A percentile compares a stretch with the other conserved stretches of the same genome.
Evolutionary conservation across 176 grass and related monocot species (phyloP).

Genomic region (Zea mays): Zm-B73-REFERENCE-NAM-5.0 NC_050097.1:28393501-28394000

Average conservation of each 20-base stretch:
- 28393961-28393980: neutral
- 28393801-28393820: neutral
- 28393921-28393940: neutral
- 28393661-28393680: neutral
- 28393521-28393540: neutral
- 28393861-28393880: neutral
- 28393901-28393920: constrained; percentile 4
- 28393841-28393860: neutral
- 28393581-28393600: neutral
- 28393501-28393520: neutral
- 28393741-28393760: neutral
- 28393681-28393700: constrained; percentile 12
- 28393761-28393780: neutral
- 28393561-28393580: neutral
- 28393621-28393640: neutral
- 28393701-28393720: neutral
- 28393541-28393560: constrained; percentile 2
- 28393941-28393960: neutral
- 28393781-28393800: constrained; percentile 3
- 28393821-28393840: neutral
- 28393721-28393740: neutral
- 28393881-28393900: neutral
- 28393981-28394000: neutral
- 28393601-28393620: constrained; percentile 22
- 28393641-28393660: neutral